Conservation (phyloP, 148 eudicot genomes). For the Persicaria maculosa region DNA sequence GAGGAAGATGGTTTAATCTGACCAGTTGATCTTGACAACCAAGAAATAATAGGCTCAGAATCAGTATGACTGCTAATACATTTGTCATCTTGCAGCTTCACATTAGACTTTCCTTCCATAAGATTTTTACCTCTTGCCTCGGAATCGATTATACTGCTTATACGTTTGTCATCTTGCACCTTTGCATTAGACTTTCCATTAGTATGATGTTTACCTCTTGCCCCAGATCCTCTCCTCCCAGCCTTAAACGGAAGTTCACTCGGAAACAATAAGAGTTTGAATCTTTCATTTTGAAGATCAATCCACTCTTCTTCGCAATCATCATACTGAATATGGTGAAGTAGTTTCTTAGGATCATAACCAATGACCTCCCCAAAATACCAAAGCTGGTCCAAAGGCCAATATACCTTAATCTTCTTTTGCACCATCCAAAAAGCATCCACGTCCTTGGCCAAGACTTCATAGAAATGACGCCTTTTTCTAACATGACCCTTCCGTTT, state of each 20-base stretch:
- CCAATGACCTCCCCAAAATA: slow-evolving; percentile 71
- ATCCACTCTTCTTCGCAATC: slow-evolving; percentile 94
- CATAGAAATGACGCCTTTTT: slow-evolving; percentile 78
- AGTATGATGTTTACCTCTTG: slow-evolving; percentile 18
- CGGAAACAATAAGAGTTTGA: slow-evolving; percentile 76
- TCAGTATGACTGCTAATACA: slow-evolving; percentile 36
- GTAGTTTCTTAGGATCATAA: slow-evolving; percentile 53
- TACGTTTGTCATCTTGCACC: slow-evolving; percentile 25
- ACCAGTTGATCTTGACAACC: slow-evolving; percentile 62
- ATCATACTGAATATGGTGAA: slow-evolving; percentile 85
- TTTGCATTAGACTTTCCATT: slow-evolving; percentile 14
- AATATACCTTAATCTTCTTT: slow-evolving; percentile 68
- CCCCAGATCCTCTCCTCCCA: slow-evolving; percentile 22
- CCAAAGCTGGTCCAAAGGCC: slow-evolving; percentile 98
- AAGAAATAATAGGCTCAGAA: slow-evolving; percentile 80
- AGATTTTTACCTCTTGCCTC: slow-evolving; percentile 17
- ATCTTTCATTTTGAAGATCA: slow-evolving; percentile 65
- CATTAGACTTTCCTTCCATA: slow-evolving; percentile 16
- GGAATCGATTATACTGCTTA: slow-evolving; percentile 15
- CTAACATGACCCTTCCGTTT: slow-evolving; percentile 41
- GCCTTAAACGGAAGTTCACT: slow-evolving; percentile 60
- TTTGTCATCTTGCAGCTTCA: slow-evolving; percentile 25
- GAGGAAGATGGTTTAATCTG: slow-evolving; percentile 40
- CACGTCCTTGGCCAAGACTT: slow-evolving; percentile 38
- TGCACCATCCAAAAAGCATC: slow-evolving; percentile 72